Evolutionary conservation across 192 early-diverging fungal genomes (phyloP).

Genomic region (Spizellomyces punctatus): DNA sequence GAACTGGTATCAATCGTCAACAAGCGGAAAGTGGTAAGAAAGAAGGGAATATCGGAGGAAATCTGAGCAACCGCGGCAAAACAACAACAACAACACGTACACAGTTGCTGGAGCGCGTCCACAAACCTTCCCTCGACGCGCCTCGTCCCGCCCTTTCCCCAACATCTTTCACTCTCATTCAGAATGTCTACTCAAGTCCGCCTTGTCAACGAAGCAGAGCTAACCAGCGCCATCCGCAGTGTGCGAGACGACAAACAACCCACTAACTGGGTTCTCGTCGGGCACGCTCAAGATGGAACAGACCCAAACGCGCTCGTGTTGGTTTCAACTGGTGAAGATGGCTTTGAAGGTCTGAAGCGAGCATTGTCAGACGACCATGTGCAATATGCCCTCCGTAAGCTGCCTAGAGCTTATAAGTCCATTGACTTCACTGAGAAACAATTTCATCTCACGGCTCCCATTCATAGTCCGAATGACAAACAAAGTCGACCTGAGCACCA

Average conservation of each 20-base stretch:
- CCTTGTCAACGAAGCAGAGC: not conserved
- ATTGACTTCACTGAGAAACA: not conserved
- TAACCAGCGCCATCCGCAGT: conserved; percentile 28
- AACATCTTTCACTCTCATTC: too few relatives aligned
- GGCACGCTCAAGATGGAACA: conserved; percentile 25
- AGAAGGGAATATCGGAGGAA: too few relatives aligned
- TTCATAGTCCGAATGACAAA: conserved; percentile 6
- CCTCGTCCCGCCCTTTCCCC: too few relatives aligned
- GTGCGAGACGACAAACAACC: conserved; percentile 40
- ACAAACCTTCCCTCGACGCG: too few relatives aligned
- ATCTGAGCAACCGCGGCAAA: too few relatives aligned
- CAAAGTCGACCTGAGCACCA: conserved; percentile 23
- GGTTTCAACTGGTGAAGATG: conserved; percentile 31
- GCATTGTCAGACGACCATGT: conserved; percentile 29
- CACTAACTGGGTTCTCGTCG: conserved; percentile 43
- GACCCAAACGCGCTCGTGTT: conserved; percentile 25
- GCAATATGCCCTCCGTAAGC: conserved; percentile 30
- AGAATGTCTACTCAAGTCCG: conserved; percentile 21
- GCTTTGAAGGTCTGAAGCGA: conserved; percentile 27
- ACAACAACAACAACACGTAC: too few relatives aligned
- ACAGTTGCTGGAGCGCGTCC: too few relatives aligned
- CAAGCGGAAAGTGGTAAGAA: too few relatives aligned
- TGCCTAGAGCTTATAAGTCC: not conserved
- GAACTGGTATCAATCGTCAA: too few relatives aligned
- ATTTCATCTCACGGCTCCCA: not conserved